Base-by-base conservation (phyloP, 805 yeast species). In the Candida ortonii region DNA sequence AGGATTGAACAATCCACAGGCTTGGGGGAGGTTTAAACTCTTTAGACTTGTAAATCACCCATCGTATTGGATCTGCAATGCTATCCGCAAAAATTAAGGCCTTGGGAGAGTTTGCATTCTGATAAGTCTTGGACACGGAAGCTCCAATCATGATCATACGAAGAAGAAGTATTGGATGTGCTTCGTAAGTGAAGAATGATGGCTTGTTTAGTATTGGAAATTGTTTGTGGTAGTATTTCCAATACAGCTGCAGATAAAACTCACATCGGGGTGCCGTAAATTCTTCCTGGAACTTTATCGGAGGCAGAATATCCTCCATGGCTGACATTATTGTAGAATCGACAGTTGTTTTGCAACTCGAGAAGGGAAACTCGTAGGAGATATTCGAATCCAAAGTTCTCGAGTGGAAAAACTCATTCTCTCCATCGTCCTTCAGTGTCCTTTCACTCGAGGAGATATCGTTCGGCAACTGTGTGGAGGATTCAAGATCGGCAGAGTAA, bases 111-210 rank as follows among this genome's bases (percentile, higher is more conserved):
- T 27, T 22, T 15, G 41, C 39, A 11, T 33, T n/a, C n/a, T n/a
- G n/a, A n/a, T n/a, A n/a, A n/a, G n/a, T 36, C 14, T 30, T 32
- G 11, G 32, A 20, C 7, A 33, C 18, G 13, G 40, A 62, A 16
- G 77, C 69, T 7, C 83, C 84, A 16, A 73, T 61, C 53, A 75
- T 55, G 1, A 77, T 65, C 76, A 80, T 71, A 3, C 79, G 52
- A 2, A 76, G 49, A 10, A 79, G 44, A 12, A 80, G 53, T 13
- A 77, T 62, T 0, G 77, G 75, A 5, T 73, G 73, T 8, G 74
- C 66, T 2, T 61, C 57, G 22, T 60, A 56, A 0, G 83, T 73
- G 29, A 65, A 62, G 43, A 77, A 77, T 1, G 75, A 64, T 0
- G 70, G 70, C 31, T 60, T 62, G 38, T 70, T 74, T 22, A 70